A percentile compares a stretch with the other conserved stretches of the same genome.
Evolutionary conservation across 2,329 filamentous ascomycete genomes (phyloP).

Genomic region (Fusarium palustre): DNA sequence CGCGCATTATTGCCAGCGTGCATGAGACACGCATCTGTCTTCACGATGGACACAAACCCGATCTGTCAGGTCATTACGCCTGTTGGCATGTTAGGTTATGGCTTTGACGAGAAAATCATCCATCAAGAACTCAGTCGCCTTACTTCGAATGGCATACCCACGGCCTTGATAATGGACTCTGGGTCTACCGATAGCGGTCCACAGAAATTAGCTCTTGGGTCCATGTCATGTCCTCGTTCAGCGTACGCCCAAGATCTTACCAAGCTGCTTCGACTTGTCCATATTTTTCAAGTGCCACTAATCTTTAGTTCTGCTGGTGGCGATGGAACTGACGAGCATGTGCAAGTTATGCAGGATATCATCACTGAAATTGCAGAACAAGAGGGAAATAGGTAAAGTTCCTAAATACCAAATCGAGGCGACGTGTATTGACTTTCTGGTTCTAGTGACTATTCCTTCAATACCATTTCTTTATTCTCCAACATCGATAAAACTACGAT

Average conservation of each 20-base stretch:
- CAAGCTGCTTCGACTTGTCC: slow-evolving; percentile 53
- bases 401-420: rapidly evolving
- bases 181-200: slow-evolving; percentile 55
- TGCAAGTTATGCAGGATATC: slow-evolving; percentile 55
- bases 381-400: slow-evolving; percentile 29
- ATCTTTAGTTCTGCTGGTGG: slow-evolving; percentile 61
- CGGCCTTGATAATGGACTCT: slow-evolving; percentile 53
- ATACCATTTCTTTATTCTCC: slow-evolving; percentile 55
- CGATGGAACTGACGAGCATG: slow-evolving; percentile 60
- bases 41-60: background rate
- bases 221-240: slow-evolving; percentile 54
- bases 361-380: slow-evolving; percentile 44
- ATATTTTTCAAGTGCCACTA: slow-evolving; percentile 52
- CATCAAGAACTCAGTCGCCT: slow-evolving; percentile 43
- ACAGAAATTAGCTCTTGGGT: slow-evolving; percentile 55
- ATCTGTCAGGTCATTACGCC: slow-evolving; percentile 56
- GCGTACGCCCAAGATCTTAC: slow-evolving; percentile 58
- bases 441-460: slow-evolving; percentile 42
- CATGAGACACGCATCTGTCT: background rate
- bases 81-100: slow-evolving; percentile 63
- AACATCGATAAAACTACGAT: slow-evolving; percentile 53
- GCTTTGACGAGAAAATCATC: slow-evolving; percentile 54
- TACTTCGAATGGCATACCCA: slow-evolving; percentile 47
- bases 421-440: background rate
- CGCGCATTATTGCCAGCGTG: background rate